Evolutionary conservation across 2,329 filamentous ascomycete genomes (phyloP).

Genomic region (Xylariales sp.): DNA sequence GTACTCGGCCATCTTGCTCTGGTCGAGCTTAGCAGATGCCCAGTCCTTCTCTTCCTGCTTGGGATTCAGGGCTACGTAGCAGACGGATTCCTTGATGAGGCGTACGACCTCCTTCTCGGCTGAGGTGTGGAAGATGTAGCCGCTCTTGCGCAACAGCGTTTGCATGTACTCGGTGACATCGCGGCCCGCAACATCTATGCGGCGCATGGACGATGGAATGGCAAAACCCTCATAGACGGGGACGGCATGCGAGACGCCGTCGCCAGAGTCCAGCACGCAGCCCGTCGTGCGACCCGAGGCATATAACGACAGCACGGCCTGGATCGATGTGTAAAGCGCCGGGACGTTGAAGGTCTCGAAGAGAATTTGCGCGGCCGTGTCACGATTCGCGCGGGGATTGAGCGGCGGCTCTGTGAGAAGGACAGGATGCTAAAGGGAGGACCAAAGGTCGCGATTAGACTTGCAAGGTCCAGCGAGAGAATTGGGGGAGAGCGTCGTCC

Average conservation of each 20-base stretch:
- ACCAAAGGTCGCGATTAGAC: too few relatives aligned
- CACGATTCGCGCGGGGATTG: constrained; percentile 92
- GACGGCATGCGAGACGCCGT: constrained; percentile 95
- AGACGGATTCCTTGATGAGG: constrained; percentile 91
- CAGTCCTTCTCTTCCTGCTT: constrained; percentile 96
- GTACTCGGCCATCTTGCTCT: constrained; percentile 81
- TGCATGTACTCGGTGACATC: constrained; percentile 97
- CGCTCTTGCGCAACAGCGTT: constrained; percentile 82
- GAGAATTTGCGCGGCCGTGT: constrained; percentile 93
- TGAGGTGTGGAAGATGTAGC: constrained; percentile 93
- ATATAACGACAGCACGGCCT: constrained; percentile 93
- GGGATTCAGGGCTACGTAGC: constrained; percentile 87
- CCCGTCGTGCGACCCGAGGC: constrained; percentile 94
- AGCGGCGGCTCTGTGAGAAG: constrained; percentile 93
- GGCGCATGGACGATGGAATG: constrained; percentile 88
- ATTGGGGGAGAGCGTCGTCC: too few relatives aligned
- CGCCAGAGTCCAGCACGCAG: constrained; percentile 90
- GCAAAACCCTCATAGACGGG: constrained; percentile 98
- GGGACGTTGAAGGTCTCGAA: constrained; percentile 99
- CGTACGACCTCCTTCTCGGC: constrained; percentile 99
- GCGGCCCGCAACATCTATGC: constrained; percentile 92
- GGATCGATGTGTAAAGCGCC: constrained; percentile 92
- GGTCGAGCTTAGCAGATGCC: constrained; percentile 72
- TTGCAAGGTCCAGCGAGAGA: too few relatives aligned
- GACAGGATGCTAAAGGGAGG: constrained; percentile 71